Evolutionary conservation across 202 grass and related monocot genomes (phyloP), one percentile per base, ranked within the genome.

Genomic region (Carex arenaria): DNA sequence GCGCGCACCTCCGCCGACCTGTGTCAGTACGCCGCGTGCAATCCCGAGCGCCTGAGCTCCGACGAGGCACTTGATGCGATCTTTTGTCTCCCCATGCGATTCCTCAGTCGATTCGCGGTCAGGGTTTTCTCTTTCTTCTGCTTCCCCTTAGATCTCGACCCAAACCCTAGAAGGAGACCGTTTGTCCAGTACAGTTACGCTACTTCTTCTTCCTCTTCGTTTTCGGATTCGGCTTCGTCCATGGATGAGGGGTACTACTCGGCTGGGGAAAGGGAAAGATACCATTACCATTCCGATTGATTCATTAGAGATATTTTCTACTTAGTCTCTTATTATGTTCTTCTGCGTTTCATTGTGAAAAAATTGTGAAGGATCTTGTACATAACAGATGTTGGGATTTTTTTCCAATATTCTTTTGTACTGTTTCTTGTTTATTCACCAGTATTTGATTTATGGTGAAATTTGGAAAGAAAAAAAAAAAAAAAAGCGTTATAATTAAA

Each of bases 21-120:
- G 40, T 97, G 88, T 87, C 94, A 94, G 87, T 86, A 86, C 62
- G 90, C 94, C 28, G 90, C 87, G 64, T 94, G 90, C 88, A 94
- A 94, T 83, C 90, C 94, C 62, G 94, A 97, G 87, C 72, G 67
- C 70, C 85, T 97, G 61, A 88, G 87, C 80, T 66, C 89, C 53
- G 94, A 97, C 64, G 85, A 91, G 67, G 88, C 87, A 38, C 92
- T 97, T 82, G 62, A 84, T 14, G 88, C 94, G 11, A 72, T 94
- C 85, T 97, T 86, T 88, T 92, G 87, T 79, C 85, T 86, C 55
- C 95, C 95, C 60, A 87, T 98, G 84, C 89, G 90, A 28, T 64
- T 77, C 23, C 78, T 89, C 61, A 45, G 83, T 28, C 60, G 79
- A 56, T 54, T 85, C 87, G 82, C 82, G 45, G 30, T 65, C 61